Conservation (phyloP, 139 green algal species). For the Monoraphidium neglectum region DNA sequence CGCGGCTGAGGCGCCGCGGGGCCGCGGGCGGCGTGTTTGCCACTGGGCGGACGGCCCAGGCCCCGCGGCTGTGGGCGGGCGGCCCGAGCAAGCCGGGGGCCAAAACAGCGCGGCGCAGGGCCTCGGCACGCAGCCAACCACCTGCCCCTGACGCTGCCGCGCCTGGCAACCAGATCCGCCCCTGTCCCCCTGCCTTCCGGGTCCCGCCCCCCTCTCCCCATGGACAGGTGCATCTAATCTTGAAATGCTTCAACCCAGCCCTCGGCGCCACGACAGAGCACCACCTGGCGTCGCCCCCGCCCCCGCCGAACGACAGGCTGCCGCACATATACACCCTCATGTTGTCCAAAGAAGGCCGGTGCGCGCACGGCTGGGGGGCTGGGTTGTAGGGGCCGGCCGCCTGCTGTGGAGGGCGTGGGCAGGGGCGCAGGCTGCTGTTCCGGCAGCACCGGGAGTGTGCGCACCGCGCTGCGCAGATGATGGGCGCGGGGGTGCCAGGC, state of each 20-base stretch:
- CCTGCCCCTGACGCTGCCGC: too few species aligned
- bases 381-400: too few species aligned
- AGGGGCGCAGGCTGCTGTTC: too few species aligned
- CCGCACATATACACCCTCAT: constrained; percentile 82
- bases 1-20: too few species aligned
- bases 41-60: not conserved
- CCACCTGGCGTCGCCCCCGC: constrained; percentile 80
- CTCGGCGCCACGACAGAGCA: constrained; percentile 83
- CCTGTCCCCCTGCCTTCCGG: too few species aligned
- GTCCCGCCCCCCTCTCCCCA: too few species aligned
- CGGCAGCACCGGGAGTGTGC: too few species aligned
- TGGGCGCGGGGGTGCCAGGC: too few species aligned
- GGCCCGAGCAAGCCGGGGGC: not conserved
- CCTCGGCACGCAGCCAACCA: not conserved
- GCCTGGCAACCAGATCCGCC: not conserved
- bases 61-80: not conserved
- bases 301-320: constrained; percentile 52
- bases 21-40: too few species aligned
- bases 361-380: not conserved
- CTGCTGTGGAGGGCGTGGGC: too few species aligned
- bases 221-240: constrained; percentile 93
- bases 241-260: constrained; percentile 74
- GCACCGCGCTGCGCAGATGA: too few species aligned
- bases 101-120: constrained; percentile 4
- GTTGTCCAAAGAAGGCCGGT: constrained; percentile 58